Percentiles rank a stretch among this genome's conserved stretches.
Evolutionary conservation across 176 grass and related monocot species (phyloP).

Genomic region (Cocos nucifera): DNA sequence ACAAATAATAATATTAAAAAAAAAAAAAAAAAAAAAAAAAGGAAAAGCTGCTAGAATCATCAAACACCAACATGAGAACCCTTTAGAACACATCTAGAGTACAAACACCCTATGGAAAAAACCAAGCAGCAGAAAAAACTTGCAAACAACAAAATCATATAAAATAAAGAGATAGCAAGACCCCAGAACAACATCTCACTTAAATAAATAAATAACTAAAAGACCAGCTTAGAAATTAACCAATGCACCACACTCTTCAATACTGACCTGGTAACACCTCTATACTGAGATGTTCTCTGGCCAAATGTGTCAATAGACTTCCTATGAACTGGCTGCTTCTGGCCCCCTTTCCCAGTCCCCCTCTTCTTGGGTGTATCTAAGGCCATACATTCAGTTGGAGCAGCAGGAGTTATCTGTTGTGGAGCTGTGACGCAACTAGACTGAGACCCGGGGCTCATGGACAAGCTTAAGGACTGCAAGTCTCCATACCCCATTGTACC

Average conservation of each 20-base stretch:
- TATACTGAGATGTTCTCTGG: conserved; percentile 87
- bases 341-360: conserved; percentile 47
- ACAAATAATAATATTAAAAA: too few relatives aligned
- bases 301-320: conserved; percentile 99
- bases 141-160: too few relatives aligned
- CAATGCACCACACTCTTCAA: conserved; percentile 5
- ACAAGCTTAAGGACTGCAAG: conserved; percentile 65
- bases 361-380: conserved; percentile 42
- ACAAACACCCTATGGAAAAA: too few relatives aligned
- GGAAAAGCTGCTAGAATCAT: too few relatives aligned
- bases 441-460: conserved; percentile 83
- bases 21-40: too few relatives aligned
- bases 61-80: too few relatives aligned
- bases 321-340: conserved; percentile 70
- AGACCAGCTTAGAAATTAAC: background rate
- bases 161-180: conserved; percentile 16
- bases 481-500: conserved; percentile 24
- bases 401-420: conserved; percentile 21
- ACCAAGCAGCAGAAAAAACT: too few relatives aligned
- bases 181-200: too few relatives aligned
- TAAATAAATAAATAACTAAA: background rate
- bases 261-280: conserved; percentile 92
- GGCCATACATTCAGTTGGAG: conserved; percentile 20
- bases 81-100: too few relatives aligned
- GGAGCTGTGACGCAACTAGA: conserved; percentile 56